A percentile compares a stretch with the other conserved stretches of the same genome.
Conservation (phyloP, 2,329 filamentous ascomycete species). For the Colletotrichum gloeosporioides region DNA sequence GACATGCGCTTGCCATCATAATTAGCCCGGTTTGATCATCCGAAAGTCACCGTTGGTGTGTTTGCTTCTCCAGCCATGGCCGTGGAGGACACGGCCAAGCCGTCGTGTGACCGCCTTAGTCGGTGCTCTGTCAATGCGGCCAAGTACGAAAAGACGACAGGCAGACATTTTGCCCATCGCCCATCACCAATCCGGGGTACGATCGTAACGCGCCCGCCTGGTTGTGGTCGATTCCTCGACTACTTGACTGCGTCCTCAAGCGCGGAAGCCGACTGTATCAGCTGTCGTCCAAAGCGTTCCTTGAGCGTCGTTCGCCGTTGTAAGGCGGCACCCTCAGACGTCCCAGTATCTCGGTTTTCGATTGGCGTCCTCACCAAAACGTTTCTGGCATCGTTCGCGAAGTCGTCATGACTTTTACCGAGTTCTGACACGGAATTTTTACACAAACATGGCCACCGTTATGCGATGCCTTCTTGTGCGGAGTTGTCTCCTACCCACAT, state of each 20-base stretch:
- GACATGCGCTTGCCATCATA: neutral
- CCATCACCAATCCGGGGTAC: neutral
- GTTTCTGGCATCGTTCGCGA: neutral
- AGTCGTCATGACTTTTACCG: neutral
- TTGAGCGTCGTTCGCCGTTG: neutral
- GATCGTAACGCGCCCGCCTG: neutral
- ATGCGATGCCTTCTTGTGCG: neutral
- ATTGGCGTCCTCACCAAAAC: neutral
- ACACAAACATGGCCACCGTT: neutral
- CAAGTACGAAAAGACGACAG: neutral
- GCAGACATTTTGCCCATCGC: neutral
- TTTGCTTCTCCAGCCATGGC: neutral
- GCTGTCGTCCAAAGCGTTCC: neutral
- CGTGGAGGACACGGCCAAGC: neutral
- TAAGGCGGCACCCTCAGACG: neutral
- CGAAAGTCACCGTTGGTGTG: neutral
- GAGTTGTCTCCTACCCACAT: neutral
- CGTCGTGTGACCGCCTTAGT: slow-evolving; percentile 12
- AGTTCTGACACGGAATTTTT: neutral
- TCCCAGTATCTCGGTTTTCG: neutral
- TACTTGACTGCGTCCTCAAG: neutral
- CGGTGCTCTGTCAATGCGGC: slow-evolving; percentile 11
- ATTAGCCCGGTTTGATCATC: neutral
- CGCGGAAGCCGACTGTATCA: neutral
- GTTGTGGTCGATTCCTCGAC: neutral